Percentiles rank a stretch among this genome's conserved stretches.
Conservation (phyloP, 768 basidiomycete species). For the Leucosporidium creatinivorum region DNA sequence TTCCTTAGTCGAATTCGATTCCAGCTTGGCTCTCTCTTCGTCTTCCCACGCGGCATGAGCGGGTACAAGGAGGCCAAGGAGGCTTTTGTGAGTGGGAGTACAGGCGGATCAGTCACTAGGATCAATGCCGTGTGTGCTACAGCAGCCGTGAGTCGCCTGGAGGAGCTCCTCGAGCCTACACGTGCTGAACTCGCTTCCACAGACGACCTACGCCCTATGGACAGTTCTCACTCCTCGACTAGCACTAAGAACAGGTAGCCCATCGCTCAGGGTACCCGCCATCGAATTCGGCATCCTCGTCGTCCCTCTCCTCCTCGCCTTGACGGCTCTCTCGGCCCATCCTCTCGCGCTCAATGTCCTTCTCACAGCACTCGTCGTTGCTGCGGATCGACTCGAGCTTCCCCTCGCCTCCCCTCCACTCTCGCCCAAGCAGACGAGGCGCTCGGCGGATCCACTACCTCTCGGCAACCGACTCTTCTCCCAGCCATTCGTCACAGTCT, state of each 20-base stretch:
- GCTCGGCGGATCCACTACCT: no score
- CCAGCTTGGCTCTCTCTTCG: not conserved
- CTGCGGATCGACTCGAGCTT: not conserved
- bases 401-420: not conserved
- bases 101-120: constrained; percentile 61
- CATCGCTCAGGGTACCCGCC: constrained; percentile 27
- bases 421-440: constrained; percentile 1
- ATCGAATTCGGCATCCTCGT: constrained; percentile 60
- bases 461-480: constrained; percentile 39
- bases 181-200: constrained; percentile 2
- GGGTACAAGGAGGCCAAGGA: constrained; percentile 72
- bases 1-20: no score
- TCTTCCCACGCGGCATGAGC: not conserved
- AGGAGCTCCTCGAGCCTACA: not conserved
- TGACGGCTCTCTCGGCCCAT: constrained; percentile 64
- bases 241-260: constrained; percentile 34
- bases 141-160: constrained; percentile 53
- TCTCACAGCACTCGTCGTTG: constrained; percentile 40
- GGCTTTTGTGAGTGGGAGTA: constrained; percentile 66
- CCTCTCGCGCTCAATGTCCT: constrained; percentile 52
- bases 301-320: constrained; percentile 68
- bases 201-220: constrained; percentile 70
- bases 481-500: constrained; percentile 72
- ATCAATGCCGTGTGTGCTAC: constrained; percentile 63
- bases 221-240: constrained; percentile 52